Percentiles rank a stretch among this genome's conserved stretches.
Conservation (phyloP, 495 filamentous ascomycete genomes). For the Gamarada debralockiae region DNA sequence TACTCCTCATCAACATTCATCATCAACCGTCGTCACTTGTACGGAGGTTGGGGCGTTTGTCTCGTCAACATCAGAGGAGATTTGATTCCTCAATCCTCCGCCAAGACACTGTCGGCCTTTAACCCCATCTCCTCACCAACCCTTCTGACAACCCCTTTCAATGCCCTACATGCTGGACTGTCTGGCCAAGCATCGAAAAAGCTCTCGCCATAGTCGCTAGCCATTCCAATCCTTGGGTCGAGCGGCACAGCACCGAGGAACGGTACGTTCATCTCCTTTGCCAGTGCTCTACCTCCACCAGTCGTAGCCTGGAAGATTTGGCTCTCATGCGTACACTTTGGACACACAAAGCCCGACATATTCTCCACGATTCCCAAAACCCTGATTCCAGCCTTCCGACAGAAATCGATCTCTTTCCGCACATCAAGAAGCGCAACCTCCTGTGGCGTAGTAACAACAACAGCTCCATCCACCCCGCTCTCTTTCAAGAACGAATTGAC, state of each 20-base stretch:
- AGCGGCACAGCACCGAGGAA: conserved; percentile 91
- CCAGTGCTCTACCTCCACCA: conserved; percentile 75
- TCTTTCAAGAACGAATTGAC: conserved; percentile 87
- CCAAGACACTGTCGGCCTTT: conserved; percentile 24
- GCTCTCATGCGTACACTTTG: conserved; percentile 73
- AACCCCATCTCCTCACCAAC: conserved; percentile 63
- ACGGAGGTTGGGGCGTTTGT: no score
- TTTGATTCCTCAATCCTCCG: conserved; percentile 20
- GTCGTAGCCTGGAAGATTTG: conserved; percentile 92
- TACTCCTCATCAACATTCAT: no score
- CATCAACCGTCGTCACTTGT: no score
- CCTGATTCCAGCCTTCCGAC: conserved; percentile 85
- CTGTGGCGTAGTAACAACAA: conserved; percentile 92
- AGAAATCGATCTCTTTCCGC: conserved; percentile 95
- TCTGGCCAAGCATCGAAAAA: conserved; percentile 93
- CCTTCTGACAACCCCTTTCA: conserved; percentile 69
- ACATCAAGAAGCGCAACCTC: conserved; percentile 93
- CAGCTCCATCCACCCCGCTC: conserved; percentile 85
- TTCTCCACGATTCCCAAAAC: conserved; percentile 93
- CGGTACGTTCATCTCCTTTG: conserved; percentile 78
- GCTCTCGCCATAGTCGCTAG: conserved; percentile 94
- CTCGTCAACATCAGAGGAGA: neutral
- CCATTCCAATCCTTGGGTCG: conserved; percentile 91
- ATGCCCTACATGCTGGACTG: conserved; percentile 77
- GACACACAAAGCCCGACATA: conserved; percentile 95